phyloP scores from a whole-genome alignment of 2,329 filamentous ascomycete genomes.

The Aspergillus pseudoglaucus region DNA sequence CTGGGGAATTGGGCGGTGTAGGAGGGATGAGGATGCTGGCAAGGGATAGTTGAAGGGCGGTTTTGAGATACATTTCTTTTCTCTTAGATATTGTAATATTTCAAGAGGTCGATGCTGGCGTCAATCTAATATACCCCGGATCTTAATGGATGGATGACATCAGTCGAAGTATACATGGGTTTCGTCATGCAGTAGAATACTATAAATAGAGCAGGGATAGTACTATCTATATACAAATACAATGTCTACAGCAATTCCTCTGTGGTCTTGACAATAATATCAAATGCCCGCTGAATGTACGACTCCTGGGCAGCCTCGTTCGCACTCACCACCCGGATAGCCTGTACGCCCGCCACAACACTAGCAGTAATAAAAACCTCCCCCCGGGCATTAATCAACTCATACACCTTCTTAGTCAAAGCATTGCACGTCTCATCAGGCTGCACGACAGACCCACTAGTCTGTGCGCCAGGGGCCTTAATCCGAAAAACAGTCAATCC shows the following conservation, averaged over 20 bases:
- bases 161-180: too few relatives aligned
- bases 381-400: conserved; percentile 64
- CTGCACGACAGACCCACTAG: conserved; percentile 11
- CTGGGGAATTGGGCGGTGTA: neutral
- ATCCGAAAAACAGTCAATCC: conserved; percentile 72
- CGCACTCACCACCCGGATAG: conserved; percentile 74
- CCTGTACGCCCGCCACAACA: conserved; percentile 64
- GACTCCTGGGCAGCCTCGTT: conserved; percentile 64
- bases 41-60: neutral
- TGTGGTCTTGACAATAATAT: conserved; percentile 60
- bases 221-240: neutral
- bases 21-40: neutral
- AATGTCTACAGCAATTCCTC: conserved; percentile 44
- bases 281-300: conserved; percentile 67
- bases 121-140: too few relatives aligned
- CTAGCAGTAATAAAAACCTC: conserved; percentile 79
- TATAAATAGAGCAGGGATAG: neutral
- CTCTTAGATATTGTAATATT: too few relatives aligned
- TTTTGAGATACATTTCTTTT: neutral
- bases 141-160: too few relatives aligned
- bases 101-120: too few relatives aligned
- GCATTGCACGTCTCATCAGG: conserved; percentile 55
- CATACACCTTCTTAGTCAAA: conserved; percentile 68
- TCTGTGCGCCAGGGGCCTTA: conserved; percentile 32
- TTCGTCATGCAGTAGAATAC: neutral